Conservation (phyloP, 179 eudicot genomes). For the Silene vulgaris region DNA sequence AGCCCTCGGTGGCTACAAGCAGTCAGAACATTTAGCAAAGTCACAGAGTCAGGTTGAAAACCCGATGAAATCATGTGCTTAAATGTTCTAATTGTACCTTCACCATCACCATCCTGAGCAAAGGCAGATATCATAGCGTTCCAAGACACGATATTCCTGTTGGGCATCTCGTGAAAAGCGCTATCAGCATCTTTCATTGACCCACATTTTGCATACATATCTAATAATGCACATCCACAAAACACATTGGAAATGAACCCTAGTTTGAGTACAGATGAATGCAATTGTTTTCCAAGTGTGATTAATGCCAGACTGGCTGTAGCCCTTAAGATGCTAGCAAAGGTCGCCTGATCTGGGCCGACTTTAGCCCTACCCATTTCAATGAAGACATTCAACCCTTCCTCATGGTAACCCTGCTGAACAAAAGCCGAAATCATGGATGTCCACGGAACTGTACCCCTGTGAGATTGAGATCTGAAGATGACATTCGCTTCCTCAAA, state of each 20-base stretch:
- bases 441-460: conserved; percentile 68
- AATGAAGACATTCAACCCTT: conserved; percentile 48
- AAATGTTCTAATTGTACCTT: conserved; percentile 50
- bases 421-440: conserved; percentile 72
- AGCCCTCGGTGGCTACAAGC: conserved; percentile 86
- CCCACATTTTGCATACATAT: conserved; percentile 94
- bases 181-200: conserved; percentile 47
- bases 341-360: conserved; percentile 69
- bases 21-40: conserved; percentile 60
- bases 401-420: conserved; percentile 53
- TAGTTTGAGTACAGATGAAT: conserved; percentile 40
- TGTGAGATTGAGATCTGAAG: conserved; percentile 40
- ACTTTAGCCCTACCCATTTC: conserved; percentile 48
- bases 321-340: conserved; percentile 62
- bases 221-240: conserved; percentile 71
- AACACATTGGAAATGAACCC: conserved; percentile 61
- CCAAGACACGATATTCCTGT: conserved; percentile 69
- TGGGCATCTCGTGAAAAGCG: conserved; percentile 63
- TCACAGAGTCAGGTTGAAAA: conserved; percentile 62
- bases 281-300: conserved; percentile 68
- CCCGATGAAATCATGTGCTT: conserved; percentile 53
- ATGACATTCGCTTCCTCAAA: conserved; percentile 55
- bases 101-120: conserved; percentile 79
- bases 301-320: conserved; percentile 59
- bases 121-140: conserved; percentile 81